Percentiles rank a stretch among this genome's conserved stretches.
Conservation (phyloP, 352 stramenopile genomes). For the Elongisporangium prolatum region DNA sequence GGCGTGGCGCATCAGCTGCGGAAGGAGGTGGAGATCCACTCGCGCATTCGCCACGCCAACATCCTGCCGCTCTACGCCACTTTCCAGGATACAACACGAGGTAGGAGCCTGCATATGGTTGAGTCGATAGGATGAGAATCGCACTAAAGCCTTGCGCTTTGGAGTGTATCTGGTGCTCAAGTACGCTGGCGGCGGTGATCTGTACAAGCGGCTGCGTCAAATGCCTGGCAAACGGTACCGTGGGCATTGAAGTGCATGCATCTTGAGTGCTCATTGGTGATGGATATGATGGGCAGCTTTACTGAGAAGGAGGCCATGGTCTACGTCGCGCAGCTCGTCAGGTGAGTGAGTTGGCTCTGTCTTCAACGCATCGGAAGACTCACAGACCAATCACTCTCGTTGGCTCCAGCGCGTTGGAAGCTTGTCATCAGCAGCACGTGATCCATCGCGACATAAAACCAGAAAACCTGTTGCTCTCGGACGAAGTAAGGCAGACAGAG, state of each 20-base stretch:
- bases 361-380: neutral
- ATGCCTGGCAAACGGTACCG: slow-evolving; percentile 39
- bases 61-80: slow-evolving; percentile 85
- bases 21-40: slow-evolving; percentile 92
- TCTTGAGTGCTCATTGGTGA: neutral
- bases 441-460: slow-evolving; percentile 96
- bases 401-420: slow-evolving; percentile 48
- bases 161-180: slow-evolving; percentile 87
- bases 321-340: slow-evolving; percentile 72
- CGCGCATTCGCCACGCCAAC: slow-evolving; percentile 81
- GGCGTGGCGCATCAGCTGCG: slow-evolving; percentile 75
- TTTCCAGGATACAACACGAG: slow-evolving; percentile 74
- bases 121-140: neutral
- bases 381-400: no score
- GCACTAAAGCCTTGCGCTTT: neutral
- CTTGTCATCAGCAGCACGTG: slow-evolving; percentile 77
- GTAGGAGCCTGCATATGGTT: slow-evolving; percentile 10
- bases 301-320: slow-evolving; percentile 55
- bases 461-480: slow-evolving; percentile 90
- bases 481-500: slow-evolving; percentile 27
- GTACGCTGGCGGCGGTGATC: slow-evolving; percentile 77
- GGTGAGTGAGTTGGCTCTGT: slow-evolving; percentile 14
- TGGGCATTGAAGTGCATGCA: neutral
- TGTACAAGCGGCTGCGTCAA: slow-evolving; percentile 72
- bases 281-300: slow-evolving; percentile 24